A percentile compares a stretch with the other conserved stretches of the same genome.
phyloP scores from a whole-genome alignment of 306 rosid genomes.

The Dalbergia cultrata region DNA sequence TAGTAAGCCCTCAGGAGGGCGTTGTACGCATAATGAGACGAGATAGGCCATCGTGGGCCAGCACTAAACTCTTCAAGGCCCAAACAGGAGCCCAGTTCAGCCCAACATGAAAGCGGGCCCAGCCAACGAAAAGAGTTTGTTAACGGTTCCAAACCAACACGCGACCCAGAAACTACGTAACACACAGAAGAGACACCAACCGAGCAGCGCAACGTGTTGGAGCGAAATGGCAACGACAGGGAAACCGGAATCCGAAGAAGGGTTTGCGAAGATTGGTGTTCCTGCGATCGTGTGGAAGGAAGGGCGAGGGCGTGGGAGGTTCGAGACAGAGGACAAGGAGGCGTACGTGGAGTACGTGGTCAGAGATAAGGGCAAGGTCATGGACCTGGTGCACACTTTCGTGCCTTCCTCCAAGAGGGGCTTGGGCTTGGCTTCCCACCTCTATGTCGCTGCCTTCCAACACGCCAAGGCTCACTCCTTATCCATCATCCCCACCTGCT shows the following conservation, averaged over 20 bases:
- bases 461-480: slow-evolving; percentile 76
- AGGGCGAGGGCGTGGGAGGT: slow-evolving; percentile 47
- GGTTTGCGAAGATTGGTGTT: background rate
- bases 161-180: too few species aligned
- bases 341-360: slow-evolving; percentile 71
- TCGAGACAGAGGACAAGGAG: slow-evolving; percentile 87
- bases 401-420: slow-evolving; percentile 92
- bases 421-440: slow-evolving; percentile 82
- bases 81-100: background rate
- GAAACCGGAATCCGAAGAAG: slow-evolving; percentile 36
- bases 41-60: background rate
- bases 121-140: background rate
- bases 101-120: background rate
- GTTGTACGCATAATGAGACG: too few species aligned
- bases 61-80: background rate
- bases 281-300: slow-evolving; percentile 70
- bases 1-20: too few species aligned
- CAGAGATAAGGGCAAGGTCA: slow-evolving; percentile 59
- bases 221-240: slow-evolving; percentile 52
- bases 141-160: too few species aligned
- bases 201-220: background rate
- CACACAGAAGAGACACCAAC: background rate
- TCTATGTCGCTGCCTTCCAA: slow-evolving; percentile 80
- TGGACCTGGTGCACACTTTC: slow-evolving; percentile 85
- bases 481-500: slow-evolving; percentile 73